These are phyloP conservation scores for Halophytophthora batemanensis DNA, from an alignment of 352 stramenopile genomes.

Conservation along the genomic window DNA sequence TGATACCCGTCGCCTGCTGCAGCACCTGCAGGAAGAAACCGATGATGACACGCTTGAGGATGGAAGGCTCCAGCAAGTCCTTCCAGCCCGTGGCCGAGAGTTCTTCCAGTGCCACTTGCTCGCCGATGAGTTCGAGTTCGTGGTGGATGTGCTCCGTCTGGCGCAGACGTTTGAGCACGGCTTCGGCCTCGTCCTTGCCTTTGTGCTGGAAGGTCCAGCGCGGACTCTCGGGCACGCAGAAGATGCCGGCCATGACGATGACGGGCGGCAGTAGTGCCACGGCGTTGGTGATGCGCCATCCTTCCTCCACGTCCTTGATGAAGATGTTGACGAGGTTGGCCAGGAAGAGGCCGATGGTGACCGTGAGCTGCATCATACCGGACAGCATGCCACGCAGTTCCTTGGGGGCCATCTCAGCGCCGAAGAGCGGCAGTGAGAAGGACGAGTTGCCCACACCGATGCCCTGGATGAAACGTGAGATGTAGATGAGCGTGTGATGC, in stretches of 20 bases:
- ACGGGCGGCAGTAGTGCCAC: slow-evolving; percentile 15
- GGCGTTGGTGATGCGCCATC: slow-evolving; percentile 22
- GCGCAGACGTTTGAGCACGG: slow-evolving; percentile 19
- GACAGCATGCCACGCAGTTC: slow-evolving; percentile 17
- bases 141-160: slow-evolving; percentile 15
- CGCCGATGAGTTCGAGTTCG: slow-evolving; percentile 27
- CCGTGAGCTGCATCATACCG: slow-evolving; percentile 18
- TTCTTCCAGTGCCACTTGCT: slow-evolving; percentile 20
- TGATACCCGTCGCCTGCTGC: slow-evolving; percentile 25
- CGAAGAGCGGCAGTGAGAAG: slow-evolving; percentile 22
- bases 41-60: slow-evolving; percentile 18
- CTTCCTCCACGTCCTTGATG: slow-evolving; percentile 10
- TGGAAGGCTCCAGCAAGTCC: slow-evolving; percentile 19
- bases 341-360: slow-evolving; percentile 17
- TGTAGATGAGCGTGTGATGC: slow-evolving; percentile 1
- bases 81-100: slow-evolving; percentile 4
- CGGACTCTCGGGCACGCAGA: slow-evolving; percentile 26
- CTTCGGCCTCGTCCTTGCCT: slow-evolving; percentile 13
- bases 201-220: slow-evolving; percentile 23
- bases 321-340: slow-evolving; percentile 18
- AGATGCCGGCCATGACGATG: slow-evolving; percentile 25
- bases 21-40: slow-evolving; percentile 18
- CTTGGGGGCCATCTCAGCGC: slow-evolving; percentile 17
- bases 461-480: slow-evolving; percentile 14
- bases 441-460: slow-evolving; percentile 14